Evolutionary conservation across 306 rosid genomes (phyloP).

Genomic region (Herpetospermum pedunculosum): DNA sequence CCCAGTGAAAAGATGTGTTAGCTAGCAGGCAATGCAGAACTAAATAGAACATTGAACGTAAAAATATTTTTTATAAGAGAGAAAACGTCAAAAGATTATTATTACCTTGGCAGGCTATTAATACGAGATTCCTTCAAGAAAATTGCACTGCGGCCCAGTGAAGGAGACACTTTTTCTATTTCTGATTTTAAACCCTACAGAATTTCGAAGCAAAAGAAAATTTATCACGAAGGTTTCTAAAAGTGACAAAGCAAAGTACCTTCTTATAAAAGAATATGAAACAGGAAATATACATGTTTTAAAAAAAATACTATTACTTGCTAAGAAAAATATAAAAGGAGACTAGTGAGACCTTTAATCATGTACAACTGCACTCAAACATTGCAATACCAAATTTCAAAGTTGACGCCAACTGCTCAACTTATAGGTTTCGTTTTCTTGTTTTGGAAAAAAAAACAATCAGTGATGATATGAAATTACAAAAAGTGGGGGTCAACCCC

Average conservation of each 20-base stretch:
- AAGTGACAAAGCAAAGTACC: neutral
- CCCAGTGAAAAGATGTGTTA: neutral
- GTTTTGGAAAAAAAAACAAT: neutral
- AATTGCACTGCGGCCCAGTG: constrained; percentile 82
- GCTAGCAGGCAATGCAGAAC: neutral
- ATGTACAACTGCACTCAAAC: neutral
- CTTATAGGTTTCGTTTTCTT: neutral
- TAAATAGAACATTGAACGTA: constrained; percentile 1
- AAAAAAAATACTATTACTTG: neutral
- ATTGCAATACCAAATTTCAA: neutral
- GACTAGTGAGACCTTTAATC: neutral
- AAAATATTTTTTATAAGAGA: neutral
- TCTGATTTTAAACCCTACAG: constrained; percentile 90
- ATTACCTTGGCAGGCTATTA: constrained; percentile 82
- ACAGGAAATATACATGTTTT: neutral
- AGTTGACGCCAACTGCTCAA: neutral
- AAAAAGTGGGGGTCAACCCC: neutral
- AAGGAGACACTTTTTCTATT: constrained; percentile 82
- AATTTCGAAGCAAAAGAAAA: constrained; percentile 1
- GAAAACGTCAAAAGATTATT: neutral
- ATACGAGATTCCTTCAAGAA: constrained; percentile 83
- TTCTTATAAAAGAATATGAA: neutral
- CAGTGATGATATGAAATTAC: neutral
- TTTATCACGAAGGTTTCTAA: neutral
- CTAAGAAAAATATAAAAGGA: neutral